Evolutionary conservation across 805 yeast species (phyloP), one percentile per base, ranked within the genome.

Genomic region (Tetrapisispora phaffii): DNA sequence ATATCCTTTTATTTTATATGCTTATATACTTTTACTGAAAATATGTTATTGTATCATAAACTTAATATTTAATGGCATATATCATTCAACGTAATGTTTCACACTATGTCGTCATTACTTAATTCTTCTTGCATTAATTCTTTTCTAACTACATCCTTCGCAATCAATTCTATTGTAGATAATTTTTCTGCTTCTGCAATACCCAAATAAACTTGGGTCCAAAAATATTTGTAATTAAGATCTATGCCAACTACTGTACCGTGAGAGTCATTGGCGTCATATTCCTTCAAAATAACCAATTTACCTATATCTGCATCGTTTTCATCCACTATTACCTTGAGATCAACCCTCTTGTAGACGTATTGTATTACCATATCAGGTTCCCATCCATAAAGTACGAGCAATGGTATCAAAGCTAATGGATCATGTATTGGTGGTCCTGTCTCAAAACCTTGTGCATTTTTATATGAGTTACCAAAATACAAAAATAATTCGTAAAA

Each of bases 381-480:
- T 57, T 42, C 68, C 47, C 55, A 51, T 1, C 51, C 54, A 45
- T 59, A 60, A 42, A 76, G 59, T 19, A 76, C 75, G 42, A 85
- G 60, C 32, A 85, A 55, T 0, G 77, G 78, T 43, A 74, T 75
- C 10, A 83, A 67, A 0, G 94, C 84, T 42, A 84, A 66, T 1
- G 93, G 90, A 60, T 85, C 95, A 62, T 86, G 95, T 1, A 85
- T 71, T 1, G 88, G 86, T 4, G 93, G 88, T 0, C 93, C 90
- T 5, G 58, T 48, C 22, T 50, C 48, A 59, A 75, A 68, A 3
- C 72, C 72, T 49, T 70, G 72, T 34, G 60, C 55, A 22, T 66
- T 64, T 34, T 66, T 65, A 56, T 74, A 72, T 9, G 76, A 52
- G 21, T 66, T 64, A 12, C 74, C 71, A 56, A 77, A 79, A 48